Base-by-base conservation (phyloP, 345 rosid genomes). In the Linum lewisii region DNA sequence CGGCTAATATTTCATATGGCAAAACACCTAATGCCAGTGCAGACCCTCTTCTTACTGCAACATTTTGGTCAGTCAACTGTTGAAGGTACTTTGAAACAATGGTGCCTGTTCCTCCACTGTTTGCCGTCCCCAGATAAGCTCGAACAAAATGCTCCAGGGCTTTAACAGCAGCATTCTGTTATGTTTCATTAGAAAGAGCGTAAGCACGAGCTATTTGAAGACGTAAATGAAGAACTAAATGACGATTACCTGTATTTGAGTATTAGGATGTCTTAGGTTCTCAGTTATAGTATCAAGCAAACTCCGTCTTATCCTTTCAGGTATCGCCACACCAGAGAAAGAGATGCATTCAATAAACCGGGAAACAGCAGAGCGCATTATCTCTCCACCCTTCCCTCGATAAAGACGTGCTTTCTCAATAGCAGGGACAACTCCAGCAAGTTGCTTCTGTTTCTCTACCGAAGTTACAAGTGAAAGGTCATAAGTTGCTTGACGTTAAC, bases 381-480 rank as follows among this genome's bases (percentile, higher is more conserved):
- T 88, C 69, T 92, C 98, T 75, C 98, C 98, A 63, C 98, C 99
- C 79, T 93, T 93, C 59, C 99, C 99, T 36, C 95, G 91, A 66
- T 86, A 93, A 56, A 92, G 97, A 29, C 97, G 95, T 63, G 95
- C 99, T 80, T 89, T 89, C 73, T 93, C 97, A 65, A 92, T 85
- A 64, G 86, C 88, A 71, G 89, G 85, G 66, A 92, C 84, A 25
- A 93, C 62, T 25, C 85, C 89, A 72, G 94, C 90, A 72, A 86
- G 67, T 63, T 60, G 65, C 66, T 77, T 92, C 59, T 88, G 89
- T 64, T 65, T 84, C 56, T 84, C 97, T 92, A 88, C 62, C 16
- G 54, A 60, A 70, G 18, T 26, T 5, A 53, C 45, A 23, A 21
- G 13, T n/a, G 58, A 34, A 7, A 53, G 65, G 19, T 25, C 2